These are phyloP conservation scores for Tranzscheliella williamsii DNA, from an alignment of 1,284 basidiomycete genomes.

Conservation along the genomic window DNA sequence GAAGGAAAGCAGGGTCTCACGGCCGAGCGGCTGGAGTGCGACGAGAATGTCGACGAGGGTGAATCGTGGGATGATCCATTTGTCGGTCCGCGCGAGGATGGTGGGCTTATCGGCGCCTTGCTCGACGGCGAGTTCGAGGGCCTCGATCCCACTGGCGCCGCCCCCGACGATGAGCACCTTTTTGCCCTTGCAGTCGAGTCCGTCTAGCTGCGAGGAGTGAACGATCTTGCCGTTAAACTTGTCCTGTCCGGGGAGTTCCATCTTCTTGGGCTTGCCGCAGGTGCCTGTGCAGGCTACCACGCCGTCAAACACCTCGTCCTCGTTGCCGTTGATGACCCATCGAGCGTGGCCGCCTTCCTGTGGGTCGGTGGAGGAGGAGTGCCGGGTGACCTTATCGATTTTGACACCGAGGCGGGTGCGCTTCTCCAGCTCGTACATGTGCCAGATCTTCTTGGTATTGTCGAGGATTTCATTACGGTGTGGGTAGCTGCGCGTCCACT, in stretches of 20 bases:
- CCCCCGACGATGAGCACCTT: conserved; percentile 65
- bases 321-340: conserved; percentile 66
- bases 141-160: conserved; percentile 70
- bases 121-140: conserved; percentile 64
- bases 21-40: conserved; percentile 68
- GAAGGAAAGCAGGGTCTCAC: conserved; percentile 53
- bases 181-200: conserved; percentile 64
- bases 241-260: conserved; percentile 65
- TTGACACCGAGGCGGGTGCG: conserved; percentile 66
- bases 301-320: conserved; percentile 67
- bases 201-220: conserved; percentile 68
- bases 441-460: conserved; percentile 68
- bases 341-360: conserved; percentile 62
- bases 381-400: conserved; percentile 52
- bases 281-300: conserved; percentile 68
- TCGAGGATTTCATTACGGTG: conserved; percentile 68
- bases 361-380: conserved; percentile 57
- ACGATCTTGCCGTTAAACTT: conserved; percentile 65
- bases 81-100: conserved; percentile 65
- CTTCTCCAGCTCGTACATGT: conserved; percentile 66
- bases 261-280: conserved; percentile 67
- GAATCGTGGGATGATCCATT: conserved; percentile 61
- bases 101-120: conserved; percentile 64
- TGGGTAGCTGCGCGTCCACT: conserved; percentile 63
- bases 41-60: conserved; percentile 67